Evolutionary conservation across 768 basidiomycete genomes (phyloP), one percentile per base, ranked within the genome.

Genomic region (Russula lepida): DNA sequence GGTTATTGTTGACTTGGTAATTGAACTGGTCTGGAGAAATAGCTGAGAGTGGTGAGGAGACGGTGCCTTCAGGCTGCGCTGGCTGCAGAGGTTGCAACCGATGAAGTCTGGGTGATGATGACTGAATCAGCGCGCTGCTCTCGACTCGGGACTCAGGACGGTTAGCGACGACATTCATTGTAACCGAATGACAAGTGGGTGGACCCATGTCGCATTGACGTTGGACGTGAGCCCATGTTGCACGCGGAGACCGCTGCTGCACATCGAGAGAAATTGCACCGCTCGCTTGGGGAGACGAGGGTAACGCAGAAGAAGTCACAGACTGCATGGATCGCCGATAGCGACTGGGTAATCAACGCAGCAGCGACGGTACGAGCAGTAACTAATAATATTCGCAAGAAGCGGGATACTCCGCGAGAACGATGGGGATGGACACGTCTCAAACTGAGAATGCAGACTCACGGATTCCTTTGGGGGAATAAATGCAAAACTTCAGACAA

Each of bases 31-130:
- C 68, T 70, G 69, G 70, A 74, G 78, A 71, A 85, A 86, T 86
- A 68, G 83, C 78, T 77, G 70, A 72, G 66, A 68, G 68, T 69
- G 68, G 71, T 65, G 70, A 68, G 70, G 64, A 69, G 65, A 60
- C 62, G 56, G 68, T 60, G 41, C 68, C 69, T 70, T 67, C 60
- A 69, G 65, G 58, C 60, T 67, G 74, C 64, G 78, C 11, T 23
- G 56, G 76, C 78, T 76, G 77, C 80, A 81, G 79, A 73, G 74
- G 68, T 63, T 74, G 77, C 72, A 73, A 78, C 82, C 81, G 78
- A 73, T 74, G 68, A 55, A 60, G 69, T 79, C 84, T 86, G 79
- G 73, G 69, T 46, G 80, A 69, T 62, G 70, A 64, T 57, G 59
- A 58, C 35, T 60, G 73, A 66, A 65, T 84, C 71, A 86, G 85